Evolutionary conservation across 2,329 filamentous ascomycete genomes (phyloP).

Genomic region (Aspergillus sp.): DNA sequence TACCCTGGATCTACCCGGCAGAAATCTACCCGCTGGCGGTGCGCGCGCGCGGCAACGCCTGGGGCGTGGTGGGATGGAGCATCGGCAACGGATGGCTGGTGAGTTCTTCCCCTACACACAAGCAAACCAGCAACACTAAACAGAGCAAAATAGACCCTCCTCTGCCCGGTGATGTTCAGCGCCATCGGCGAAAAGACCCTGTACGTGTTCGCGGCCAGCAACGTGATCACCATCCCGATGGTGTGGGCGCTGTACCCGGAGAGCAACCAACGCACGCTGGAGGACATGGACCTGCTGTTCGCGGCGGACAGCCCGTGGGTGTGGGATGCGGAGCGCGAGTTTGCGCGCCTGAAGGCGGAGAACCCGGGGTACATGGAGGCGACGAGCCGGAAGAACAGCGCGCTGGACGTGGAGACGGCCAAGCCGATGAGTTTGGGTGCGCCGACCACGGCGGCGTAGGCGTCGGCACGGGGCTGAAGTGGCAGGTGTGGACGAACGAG

Average conservation of each 20-base stretch:
- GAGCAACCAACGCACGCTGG: conserved; percentile 69
- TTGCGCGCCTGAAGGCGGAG: conserved; percentile 61
- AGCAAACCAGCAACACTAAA: neutral
- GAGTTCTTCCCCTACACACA: conserved; percentile 16
- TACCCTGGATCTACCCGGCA: conserved; percentile 65
- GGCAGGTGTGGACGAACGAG: too few relatives aligned
- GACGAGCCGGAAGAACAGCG: conserved; percentile 32
- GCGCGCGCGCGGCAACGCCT: conserved; percentile 72
- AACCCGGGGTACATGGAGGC: conserved; percentile 52
- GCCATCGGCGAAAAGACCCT: conserved; percentile 68
- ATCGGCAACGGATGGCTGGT: conserved; percentile 70
- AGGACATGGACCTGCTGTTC: conserved; percentile 74
- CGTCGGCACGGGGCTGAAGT: too few relatives aligned
- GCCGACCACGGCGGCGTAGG: too few relatives aligned
- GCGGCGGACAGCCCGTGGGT: conserved; percentile 65
- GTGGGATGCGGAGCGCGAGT: conserved; percentile 69
- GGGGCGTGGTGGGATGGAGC: conserved; percentile 73
- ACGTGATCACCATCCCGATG: conserved; percentile 64
- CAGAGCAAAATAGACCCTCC: conserved; percentile 38
- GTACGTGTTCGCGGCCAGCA: conserved; percentile 70
- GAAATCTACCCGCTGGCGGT: conserved; percentile 73
- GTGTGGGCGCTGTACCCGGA: conserved; percentile 75
- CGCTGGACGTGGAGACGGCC: conserved; percentile 32
- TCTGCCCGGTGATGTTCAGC: conserved; percentile 62
- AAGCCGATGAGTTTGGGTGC: too few relatives aligned